phyloP scores from a whole-genome alignment of 2,329 filamentous ascomycete species.

The Neopestalotiopsis sp. region DNA sequence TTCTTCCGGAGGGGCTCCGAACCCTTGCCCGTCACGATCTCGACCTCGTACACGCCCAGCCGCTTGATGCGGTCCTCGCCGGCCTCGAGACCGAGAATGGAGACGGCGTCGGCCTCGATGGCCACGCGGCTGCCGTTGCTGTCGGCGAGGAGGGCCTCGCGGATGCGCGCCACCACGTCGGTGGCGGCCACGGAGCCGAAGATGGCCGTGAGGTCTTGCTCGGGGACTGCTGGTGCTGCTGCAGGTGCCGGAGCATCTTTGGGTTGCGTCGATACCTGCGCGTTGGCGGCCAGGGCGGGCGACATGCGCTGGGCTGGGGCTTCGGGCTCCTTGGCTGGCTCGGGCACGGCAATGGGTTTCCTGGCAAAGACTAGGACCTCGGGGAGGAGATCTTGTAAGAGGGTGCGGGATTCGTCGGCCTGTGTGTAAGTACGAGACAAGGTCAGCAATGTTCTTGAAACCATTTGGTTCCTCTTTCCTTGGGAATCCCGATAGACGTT shows the following conservation, averaged over 20 bases:
- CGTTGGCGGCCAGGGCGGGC: slow-evolving; percentile 34
- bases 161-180: slow-evolving; percentile 43
- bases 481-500: too few relatives aligned
- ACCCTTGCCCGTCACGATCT: slow-evolving; percentile 38
- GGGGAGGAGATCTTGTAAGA: slow-evolving; percentile 43
- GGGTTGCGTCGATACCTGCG: slow-evolving; percentile 22
- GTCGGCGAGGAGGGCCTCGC: slow-evolving; percentile 39
- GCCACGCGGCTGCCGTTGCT: slow-evolving; percentile 39
- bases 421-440: slow-evolving; percentile 24
- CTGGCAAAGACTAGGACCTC: slow-evolving; percentile 44
- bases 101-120: slow-evolving; percentile 42
- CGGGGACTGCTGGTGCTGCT: slow-evolving; percentile 2
- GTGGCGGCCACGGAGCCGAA: slow-evolving; percentile 48
- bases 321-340: slow-evolving; percentile 22
- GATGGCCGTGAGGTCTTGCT: slow-evolving; percentile 35
- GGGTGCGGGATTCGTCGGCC: slow-evolving; percentile 41
- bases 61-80: slow-evolving; percentile 46
- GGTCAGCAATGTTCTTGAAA: background rate
- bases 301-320: slow-evolving; percentile 29
- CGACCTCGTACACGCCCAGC: slow-evolving; percentile 46
- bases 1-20: slow-evolving; percentile 38
- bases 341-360: slow-evolving; percentile 37
- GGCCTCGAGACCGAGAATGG: slow-evolving; percentile 38
- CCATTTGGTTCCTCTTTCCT: slow-evolving; percentile 12
- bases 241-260: background rate